Percentiles rank a stretch among this genome's conserved stretches.
These are phyloP conservation scores for Alloteropsis semialata DNA, from an alignment of 176 grass and related monocot genomes.

Conservation along the genomic window DNA sequence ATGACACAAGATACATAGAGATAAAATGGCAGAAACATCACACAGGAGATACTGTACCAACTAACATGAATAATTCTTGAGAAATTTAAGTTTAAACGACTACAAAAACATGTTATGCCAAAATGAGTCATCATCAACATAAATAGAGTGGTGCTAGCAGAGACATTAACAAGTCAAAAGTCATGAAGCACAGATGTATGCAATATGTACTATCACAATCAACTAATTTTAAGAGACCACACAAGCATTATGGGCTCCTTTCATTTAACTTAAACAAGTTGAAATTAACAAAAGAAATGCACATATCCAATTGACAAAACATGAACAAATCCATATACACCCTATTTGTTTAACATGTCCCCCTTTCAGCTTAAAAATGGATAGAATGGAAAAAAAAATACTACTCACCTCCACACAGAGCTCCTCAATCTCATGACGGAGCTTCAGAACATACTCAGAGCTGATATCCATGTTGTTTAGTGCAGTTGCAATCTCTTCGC, in stretches of 20 bases:
- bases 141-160: neutral
- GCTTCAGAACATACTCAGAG: conserved; percentile 88
- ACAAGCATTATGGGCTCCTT: neutral
- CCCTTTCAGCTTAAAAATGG: conserved; percentile 2
- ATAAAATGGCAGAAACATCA: neutral
- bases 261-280: neutral
- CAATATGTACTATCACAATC: neutral
- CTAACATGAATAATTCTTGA: neutral
- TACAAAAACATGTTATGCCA: neutral
- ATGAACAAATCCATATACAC: neutral
- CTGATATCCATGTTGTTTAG: conserved; percentile 95
- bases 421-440: conserved; percentile 88
- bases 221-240: conserved; percentile 12
- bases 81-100: neutral
- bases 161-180: conserved; percentile 6
- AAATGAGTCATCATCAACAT: neutral
- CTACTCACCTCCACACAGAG: conserved; percentile 59
- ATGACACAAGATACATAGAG: neutral
- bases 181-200: neutral
- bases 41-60: neutral
- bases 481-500: conserved; percentile 79
- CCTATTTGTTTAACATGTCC: neutral
- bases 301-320: neutral
- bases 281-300: neutral
- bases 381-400: neutral